Conservation (phyloP, 2,329 filamentous ascomycete genomes). For the Onygena corvina region DNA sequence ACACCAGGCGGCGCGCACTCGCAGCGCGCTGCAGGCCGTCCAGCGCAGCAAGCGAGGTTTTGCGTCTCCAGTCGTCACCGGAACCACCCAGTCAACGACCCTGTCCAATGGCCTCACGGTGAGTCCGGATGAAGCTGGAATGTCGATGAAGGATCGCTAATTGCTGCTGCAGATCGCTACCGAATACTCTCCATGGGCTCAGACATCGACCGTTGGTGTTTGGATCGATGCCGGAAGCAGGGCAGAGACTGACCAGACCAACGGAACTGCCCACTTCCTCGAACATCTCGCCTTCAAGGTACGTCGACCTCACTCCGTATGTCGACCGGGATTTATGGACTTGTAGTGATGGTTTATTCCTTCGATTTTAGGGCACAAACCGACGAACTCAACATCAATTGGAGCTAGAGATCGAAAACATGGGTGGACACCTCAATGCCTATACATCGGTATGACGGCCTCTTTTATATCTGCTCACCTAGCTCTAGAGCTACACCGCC, state of each 20-base stretch:
- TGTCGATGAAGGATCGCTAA: slow-evolving; percentile 23
- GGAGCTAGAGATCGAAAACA: slow-evolving; percentile 99
- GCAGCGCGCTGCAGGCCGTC: slow-evolving; percentile 68
- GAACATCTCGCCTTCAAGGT: slow-evolving; percentile 99
- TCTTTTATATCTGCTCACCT: background rate
- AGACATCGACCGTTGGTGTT: slow-evolving; percentile 95
- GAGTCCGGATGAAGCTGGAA: slow-evolving; percentile 16
- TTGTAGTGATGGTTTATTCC: background rate
- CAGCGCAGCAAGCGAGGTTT: slow-evolving; percentile 72
- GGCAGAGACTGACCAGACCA: slow-evolving; percentile 95
- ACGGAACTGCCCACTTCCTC: slow-evolving; percentile 98
- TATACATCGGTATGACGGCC: slow-evolving; percentile 77
- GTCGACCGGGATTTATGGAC: slow-evolving; percentile 6
- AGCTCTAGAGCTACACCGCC: background rate
- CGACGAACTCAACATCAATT: slow-evolving; percentile 93
- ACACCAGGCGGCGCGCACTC: slow-evolving; percentile 76
- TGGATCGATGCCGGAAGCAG: slow-evolving; percentile 99
- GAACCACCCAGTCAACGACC: slow-evolving; percentile 89
- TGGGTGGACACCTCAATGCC: slow-evolving; percentile 97
- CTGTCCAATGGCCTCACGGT: slow-evolving; percentile 97
- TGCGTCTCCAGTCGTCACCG: slow-evolving; percentile 60
- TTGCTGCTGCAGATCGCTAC: slow-evolving; percentile 64
- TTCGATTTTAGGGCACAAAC: slow-evolving; percentile 61
- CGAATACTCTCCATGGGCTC: slow-evolving; percentile 94
- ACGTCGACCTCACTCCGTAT: slow-evolving; percentile 21